A percentile compares a stretch with the other conserved stretches of the same genome.
Conservation (phyloP, 164 flowering plant species). For the Vitis rotundifolia region DNA sequence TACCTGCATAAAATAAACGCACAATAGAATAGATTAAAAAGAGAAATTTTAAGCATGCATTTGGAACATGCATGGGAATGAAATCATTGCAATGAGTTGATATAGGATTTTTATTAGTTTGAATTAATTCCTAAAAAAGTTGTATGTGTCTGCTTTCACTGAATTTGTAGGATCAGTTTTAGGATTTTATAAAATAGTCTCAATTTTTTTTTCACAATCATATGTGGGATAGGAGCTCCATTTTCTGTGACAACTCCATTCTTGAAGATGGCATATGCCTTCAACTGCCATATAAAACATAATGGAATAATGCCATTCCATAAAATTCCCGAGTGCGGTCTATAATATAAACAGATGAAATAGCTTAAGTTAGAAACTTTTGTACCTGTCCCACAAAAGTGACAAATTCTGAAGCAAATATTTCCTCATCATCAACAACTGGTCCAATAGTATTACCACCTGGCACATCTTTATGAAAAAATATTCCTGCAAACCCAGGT, state of each 20-base stretch:
- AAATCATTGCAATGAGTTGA: background rate
- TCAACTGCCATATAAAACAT: background rate
- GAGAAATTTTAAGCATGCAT: background rate
- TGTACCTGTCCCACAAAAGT: slow-evolving; percentile 96
- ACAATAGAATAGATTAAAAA: background rate
- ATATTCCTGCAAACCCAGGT: slow-evolving; percentile 86
- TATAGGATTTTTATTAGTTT: background rate
- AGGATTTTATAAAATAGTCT: background rate
- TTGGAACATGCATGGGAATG: background rate
- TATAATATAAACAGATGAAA: background rate
- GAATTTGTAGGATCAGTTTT: background rate
- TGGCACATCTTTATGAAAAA: slow-evolving; percentile 77
- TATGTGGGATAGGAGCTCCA: background rate
- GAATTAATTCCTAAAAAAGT: background rate
- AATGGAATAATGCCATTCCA: background rate
- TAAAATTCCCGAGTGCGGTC: background rate
- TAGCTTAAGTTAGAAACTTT: background rate
- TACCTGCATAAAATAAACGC: slow-evolving; percentile 41
- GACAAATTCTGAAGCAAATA: slow-evolving; percentile 79
- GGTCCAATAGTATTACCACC: slow-evolving; percentile 73
- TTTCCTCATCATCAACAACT: slow-evolving; percentile 72
- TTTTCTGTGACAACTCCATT: background rate
- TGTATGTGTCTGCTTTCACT: background rate
- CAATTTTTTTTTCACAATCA: background rate
- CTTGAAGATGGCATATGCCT: background rate